Percentiles rank a stretch among this genome's conserved stretches.
Evolutionary conservation across 225 moss, liverwort and hornwort genomes (phyloP).

Genomic region (Sphagnum contortum): DNA sequence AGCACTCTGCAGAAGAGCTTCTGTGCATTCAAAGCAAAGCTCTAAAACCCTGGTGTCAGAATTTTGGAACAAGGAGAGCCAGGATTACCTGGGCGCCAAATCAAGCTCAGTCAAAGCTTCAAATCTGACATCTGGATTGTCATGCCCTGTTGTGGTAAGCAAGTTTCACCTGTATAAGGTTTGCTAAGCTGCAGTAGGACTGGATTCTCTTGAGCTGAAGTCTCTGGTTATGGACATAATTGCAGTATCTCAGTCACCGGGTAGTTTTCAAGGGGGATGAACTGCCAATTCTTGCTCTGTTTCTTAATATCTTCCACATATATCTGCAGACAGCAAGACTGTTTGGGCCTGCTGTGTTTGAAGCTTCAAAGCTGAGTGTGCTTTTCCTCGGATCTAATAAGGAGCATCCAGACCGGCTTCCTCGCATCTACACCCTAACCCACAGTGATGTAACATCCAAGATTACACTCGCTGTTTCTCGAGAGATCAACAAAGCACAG

Average conservation of each 20-base stretch:
- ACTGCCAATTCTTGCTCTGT: too few relatives aligned
- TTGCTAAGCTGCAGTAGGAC: too few relatives aligned
- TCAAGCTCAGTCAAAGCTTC: slow-evolving; percentile 5
- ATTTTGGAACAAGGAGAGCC: slow-evolving; percentile 31
- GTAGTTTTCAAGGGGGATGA: too few relatives aligned
- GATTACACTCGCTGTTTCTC: slow-evolving; percentile 78
- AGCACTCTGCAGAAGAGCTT: slow-evolving; percentile 19
- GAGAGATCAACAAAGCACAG: slow-evolving; percentile 91
- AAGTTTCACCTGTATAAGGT: too few relatives aligned
- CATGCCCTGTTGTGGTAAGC: slow-evolving; percentile 30
- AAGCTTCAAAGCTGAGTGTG: slow-evolving; percentile 80
- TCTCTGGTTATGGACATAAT: not conserved
- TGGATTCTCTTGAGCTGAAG: not conserved
- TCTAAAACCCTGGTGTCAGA: slow-evolving; percentile 13
- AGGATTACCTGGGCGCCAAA: slow-evolving; percentile 16
- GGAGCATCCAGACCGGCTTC: slow-evolving; percentile 46
- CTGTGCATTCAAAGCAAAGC: slow-evolving; percentile 10
- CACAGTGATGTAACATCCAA: slow-evolving; percentile 90
- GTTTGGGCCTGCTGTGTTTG: slow-evolving; percentile 84
- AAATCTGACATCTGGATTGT: slow-evolving; percentile 3
- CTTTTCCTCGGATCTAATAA: slow-evolving; percentile 59
- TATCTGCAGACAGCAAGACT: slow-evolving; percentile 60
- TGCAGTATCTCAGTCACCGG: not conserved
- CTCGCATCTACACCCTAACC: slow-evolving; percentile 85
- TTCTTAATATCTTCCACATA: not conserved